Evolutionary conservation across 768 basidiomycete genomes (phyloP).

Genomic region (Suillus hirtellus): DNA sequence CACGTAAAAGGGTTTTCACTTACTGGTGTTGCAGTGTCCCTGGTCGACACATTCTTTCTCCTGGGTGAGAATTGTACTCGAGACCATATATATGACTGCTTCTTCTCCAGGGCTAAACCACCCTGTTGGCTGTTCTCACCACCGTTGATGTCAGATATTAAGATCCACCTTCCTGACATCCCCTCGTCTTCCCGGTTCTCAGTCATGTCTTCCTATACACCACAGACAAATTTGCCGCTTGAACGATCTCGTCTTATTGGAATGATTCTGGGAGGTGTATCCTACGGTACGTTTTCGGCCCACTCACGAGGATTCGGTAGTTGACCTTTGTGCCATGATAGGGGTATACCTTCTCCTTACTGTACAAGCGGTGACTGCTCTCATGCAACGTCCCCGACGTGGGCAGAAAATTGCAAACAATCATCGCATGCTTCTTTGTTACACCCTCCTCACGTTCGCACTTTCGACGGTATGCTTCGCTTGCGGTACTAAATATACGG

Average conservation of each 20-base stretch:
- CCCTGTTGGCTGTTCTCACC: not conserved
- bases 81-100: not conserved
- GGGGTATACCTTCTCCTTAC: not conserved
- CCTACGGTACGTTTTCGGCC: not conserved
- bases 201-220: not conserved
- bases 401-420: not conserved
- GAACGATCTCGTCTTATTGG: not conserved
- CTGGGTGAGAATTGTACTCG: not conserved
- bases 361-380: not conserved
- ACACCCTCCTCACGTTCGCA: not conserved
- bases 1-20: not conserved
- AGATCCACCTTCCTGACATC: not conserved
- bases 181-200: not conserved
- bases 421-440: not conserved
- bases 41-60: not conserved
- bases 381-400: not conserved
- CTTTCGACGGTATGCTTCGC: not conserved
- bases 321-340: not conserved
- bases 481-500: not conserved
- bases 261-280: not conserved
- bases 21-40: not conserved
- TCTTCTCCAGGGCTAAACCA: not conserved
- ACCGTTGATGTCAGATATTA: not conserved
- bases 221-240: not conserved
- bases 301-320: not conserved